Conservation (phyloP, 345 rosid species). For the Erysimum cheiranthoides region DNA sequence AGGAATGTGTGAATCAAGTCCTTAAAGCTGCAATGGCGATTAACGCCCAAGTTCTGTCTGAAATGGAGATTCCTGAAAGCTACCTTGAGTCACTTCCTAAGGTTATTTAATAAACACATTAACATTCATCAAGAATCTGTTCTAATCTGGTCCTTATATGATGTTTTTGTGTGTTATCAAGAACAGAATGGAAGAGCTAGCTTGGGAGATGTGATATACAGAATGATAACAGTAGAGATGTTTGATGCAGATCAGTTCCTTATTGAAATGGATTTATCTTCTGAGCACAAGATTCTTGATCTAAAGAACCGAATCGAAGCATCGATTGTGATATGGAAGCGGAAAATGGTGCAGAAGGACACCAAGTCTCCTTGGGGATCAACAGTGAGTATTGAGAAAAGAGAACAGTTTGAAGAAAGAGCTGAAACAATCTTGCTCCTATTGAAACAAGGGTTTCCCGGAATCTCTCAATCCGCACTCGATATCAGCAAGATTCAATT, state of each 20-base stretch:
- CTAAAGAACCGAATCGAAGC: constrained; percentile 91
- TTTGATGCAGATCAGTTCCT: constrained; percentile 86
- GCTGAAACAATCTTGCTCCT: constrained; percentile 82
- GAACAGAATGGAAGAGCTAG: constrained; percentile 84
- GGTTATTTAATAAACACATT: constrained; percentile 48
- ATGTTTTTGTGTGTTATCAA: constrained; percentile 9
- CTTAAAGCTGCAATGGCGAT: constrained; percentile 98
- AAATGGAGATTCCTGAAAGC: constrained; percentile 88
- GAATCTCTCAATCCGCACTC: constrained; percentile 80
- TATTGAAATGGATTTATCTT: constrained; percentile 67
- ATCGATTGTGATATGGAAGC: constrained; percentile 83
- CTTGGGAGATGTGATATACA: constrained; percentile 79
- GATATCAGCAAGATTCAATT: constrained; percentile 84
- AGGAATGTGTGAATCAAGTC: constrained; percentile 88
- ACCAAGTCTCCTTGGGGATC: constrained; percentile 87
- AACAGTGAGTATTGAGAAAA: constrained; percentile 80
- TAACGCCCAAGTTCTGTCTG: constrained; percentile 83
- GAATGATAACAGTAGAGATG: constrained; percentile 70
- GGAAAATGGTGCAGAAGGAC: constrained; percentile 86
- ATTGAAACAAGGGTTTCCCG: constrained; percentile 78
- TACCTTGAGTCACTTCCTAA: constrained; percentile 90
- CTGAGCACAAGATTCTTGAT: constrained; percentile 85
- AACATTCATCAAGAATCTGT: constrained; percentile 6
- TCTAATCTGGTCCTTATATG: constrained; percentile 14
- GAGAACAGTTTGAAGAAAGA: constrained; percentile 91